A percentile compares a stretch with the other conserved stretches of the same genome.
Conservation (phyloP, 371 early-diverging fungal species). For the Gilbertella persicaria region DNA sequence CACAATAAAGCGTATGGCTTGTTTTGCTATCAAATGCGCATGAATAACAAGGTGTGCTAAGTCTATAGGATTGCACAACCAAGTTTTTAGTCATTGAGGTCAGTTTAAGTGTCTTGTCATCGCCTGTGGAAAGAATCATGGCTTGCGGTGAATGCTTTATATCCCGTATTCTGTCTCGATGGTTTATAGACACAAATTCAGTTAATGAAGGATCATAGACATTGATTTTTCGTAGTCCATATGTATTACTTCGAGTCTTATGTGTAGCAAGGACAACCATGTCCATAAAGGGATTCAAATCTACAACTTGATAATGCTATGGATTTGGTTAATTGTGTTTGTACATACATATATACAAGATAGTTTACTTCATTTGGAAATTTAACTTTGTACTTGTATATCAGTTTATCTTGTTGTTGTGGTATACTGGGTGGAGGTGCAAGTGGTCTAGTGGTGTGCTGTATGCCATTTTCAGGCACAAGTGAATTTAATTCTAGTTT, state of each 20-base stretch:
- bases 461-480: background rate
- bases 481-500: constrained; percentile 1
- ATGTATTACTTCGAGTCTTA: background rate
- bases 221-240: constrained; percentile 26
- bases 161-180: constrained; percentile 14
- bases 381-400: background rate
- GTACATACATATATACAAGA: background rate
- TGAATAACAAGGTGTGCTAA: constrained; percentile 33
- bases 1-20: constrained; percentile 39
- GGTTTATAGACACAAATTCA: constrained; percentile 21
- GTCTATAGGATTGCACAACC: constrained; percentile 18
- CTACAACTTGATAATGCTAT: constrained; percentile 5
- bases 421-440: background rate
- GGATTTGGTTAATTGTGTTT: background rate
- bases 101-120: constrained; percentile 24
- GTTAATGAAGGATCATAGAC: constrained; percentile 14
- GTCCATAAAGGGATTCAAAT: constrained; percentile 6
- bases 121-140: constrained; percentile 18
- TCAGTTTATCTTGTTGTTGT: background rate
- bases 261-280: constrained; percentile 12
- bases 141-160: constrained; percentile 10
- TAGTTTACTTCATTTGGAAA: constrained; percentile 1
- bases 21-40: constrained; percentile 33
- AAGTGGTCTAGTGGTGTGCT: background rate
- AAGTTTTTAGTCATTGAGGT: constrained; percentile 15